phyloP scores from a whole-genome alignment of 1,284 basidiomycete genomes.

The Puccinia brachypodii region DNA sequence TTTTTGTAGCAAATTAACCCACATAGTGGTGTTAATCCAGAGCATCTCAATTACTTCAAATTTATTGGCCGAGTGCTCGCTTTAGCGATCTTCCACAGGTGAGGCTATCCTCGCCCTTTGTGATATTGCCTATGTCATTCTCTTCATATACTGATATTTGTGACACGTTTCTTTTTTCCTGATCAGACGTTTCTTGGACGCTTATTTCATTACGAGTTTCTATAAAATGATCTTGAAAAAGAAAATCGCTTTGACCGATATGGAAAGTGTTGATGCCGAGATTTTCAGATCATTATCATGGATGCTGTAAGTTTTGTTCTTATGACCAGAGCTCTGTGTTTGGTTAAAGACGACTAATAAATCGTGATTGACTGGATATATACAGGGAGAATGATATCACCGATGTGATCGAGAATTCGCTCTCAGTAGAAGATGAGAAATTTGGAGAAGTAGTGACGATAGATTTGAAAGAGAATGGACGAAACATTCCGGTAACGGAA shows the following conservation, averaged over 20 bases:
- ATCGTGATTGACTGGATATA: too few relatives aligned
- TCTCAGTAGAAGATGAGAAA: constrained; percentile 88
- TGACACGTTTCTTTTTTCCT: neutral
- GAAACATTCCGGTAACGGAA: constrained; percentile 82
- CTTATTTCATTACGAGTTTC: constrained; percentile 97
- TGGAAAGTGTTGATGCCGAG: constrained; percentile 87
- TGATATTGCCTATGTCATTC: neutral
- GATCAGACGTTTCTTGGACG: constrained; percentile 94
- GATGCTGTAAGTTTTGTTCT: constrained; percentile 69
- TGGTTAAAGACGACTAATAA: too few relatives aligned
- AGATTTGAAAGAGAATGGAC: constrained; percentile 84
- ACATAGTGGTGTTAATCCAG: constrained; percentile 94
- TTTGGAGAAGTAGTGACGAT: constrained; percentile 95
- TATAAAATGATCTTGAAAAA: constrained; percentile 98
- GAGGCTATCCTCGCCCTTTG: neutral
- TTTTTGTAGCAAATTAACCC: constrained; percentile 77
- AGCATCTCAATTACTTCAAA: constrained; percentile 99
- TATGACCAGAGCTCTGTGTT: too few relatives aligned
- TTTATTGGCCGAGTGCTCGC: constrained; percentile 94
- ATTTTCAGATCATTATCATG: constrained; percentile 87
- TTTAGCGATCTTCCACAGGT: constrained; percentile 88
- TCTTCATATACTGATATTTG: neutral
- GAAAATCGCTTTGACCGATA: constrained; percentile 76
- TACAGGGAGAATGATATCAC: constrained; percentile 81
- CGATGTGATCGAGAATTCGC: constrained; percentile 90